Conservation (phyloP, 441 rosid genomes). For the Populus tomentosa region DNA sequence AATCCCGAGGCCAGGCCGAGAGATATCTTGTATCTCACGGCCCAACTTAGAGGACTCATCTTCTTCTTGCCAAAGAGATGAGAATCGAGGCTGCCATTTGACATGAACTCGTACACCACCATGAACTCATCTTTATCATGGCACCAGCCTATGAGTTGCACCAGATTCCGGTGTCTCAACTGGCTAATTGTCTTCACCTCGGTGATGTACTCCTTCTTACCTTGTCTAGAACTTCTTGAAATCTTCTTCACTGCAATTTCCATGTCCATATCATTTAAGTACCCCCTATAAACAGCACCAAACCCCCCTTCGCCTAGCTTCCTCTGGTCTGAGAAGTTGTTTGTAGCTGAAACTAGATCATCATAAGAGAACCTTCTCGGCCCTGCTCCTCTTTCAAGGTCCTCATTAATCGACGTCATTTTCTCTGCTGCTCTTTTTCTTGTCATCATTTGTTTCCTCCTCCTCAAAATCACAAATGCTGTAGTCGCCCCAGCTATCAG, state of each 20-base stretch:
- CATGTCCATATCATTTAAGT: conserved; percentile 23
- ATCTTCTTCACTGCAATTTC: conserved; percentile 48
- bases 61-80: conserved; percentile 35
- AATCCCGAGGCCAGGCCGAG: conserved; percentile 44
- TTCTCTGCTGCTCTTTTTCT: conserved; percentile 14
- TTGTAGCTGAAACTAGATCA: conserved; percentile 49
- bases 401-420: conserved; percentile 39
- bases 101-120: conserved; percentile 50
- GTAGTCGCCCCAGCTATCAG: neutral
- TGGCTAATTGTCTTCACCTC: conserved; percentile 50
- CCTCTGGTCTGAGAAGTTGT: conserved; percentile 41
- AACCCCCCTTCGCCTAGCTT: conserved; percentile 65
- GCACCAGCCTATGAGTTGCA: conserved; percentile 65
- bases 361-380: conserved; percentile 51
- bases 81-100: conserved; percentile 50
- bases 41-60: conserved; percentile 31
- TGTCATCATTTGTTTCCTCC: conserved; percentile 1
- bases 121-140: conserved; percentile 40
- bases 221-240: conserved; percentile 40
- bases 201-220: conserved; percentile 43
- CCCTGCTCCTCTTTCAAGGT: conserved; percentile 49
- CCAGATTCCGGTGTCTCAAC: conserved; percentile 52
- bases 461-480: conserved; percentile 1
- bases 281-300: conserved; percentile 51
- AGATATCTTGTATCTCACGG: conserved; percentile 32